Conservation (phyloP, 2,329 filamentous ascomycete species). For the Ceratocystis ficicola region DNA sequence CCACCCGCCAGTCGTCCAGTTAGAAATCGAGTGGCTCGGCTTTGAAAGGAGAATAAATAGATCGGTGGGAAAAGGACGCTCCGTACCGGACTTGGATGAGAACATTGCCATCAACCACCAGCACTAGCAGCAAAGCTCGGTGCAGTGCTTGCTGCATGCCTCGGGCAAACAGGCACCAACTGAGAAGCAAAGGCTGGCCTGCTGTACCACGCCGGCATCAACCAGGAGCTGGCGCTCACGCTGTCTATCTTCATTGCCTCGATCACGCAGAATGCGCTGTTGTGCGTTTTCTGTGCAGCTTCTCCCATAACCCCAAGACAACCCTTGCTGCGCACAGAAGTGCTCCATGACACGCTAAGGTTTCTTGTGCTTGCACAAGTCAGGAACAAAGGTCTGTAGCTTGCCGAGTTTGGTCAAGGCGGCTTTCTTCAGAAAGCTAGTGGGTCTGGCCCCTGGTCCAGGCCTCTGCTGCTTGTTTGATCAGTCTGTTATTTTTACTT, state of each 20-base stretch:
- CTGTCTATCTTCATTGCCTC: too few species aligned
- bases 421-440: background rate
- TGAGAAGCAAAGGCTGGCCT: background rate
- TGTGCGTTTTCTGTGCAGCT: too few species aligned
- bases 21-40: too few species aligned
- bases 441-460: background rate
- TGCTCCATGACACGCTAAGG: background rate
- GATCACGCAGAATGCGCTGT: too few species aligned
- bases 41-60: too few species aligned
- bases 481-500: background rate
- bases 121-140: background rate
- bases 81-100: too few species aligned
- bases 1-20: background rate
- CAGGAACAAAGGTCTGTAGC: constrained; percentile 3
- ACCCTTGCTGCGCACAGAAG: background rate
- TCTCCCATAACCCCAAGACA: too few species aligned
- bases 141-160: background rate
- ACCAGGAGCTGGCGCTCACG: background rate
- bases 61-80: too few species aligned
- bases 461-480: background rate
- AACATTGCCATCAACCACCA: too few species aligned
- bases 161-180: background rate
- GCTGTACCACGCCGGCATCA: background rate
- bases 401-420: constrained; percentile 9
- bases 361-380: constrained; percentile 5